Evolutionary conservation across 1,139 yeast genomes (phyloP).

Genomic region (Saccharomyces pastorianus): DNA sequence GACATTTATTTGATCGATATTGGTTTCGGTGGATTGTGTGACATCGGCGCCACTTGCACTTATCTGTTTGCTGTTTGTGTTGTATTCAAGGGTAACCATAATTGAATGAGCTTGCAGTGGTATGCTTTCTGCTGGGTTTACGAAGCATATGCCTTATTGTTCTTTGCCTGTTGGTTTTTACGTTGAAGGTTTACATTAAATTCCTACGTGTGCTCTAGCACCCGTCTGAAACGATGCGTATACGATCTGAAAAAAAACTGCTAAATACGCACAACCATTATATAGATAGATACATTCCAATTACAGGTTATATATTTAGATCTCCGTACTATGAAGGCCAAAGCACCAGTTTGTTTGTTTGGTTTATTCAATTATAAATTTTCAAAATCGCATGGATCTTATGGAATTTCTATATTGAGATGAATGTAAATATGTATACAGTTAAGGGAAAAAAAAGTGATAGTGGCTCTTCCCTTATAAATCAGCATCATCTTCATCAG

Average conservation of each 20-base stretch:
- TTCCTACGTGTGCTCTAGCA: not conserved
- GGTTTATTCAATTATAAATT: not conserved
- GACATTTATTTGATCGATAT: conserved; percentile 56
- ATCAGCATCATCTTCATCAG: conserved; percentile 99
- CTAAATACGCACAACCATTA: not conserved
- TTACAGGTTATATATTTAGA: not conserved
- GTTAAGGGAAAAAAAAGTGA: conserved; percentile 3
- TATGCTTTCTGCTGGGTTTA: not conserved
- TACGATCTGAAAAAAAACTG: not conserved
- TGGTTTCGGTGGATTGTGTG: conserved; percentile 38
- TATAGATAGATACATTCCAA: not conserved
- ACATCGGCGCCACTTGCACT: conserved; percentile 17
- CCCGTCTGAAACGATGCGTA: not conserved
- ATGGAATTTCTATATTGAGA: conserved; percentile 1
- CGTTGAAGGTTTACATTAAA: not conserved
- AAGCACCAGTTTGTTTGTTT: not conserved
- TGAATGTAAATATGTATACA: conserved; percentile 3
- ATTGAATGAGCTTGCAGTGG: not conserved
- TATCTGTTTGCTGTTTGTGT: conserved; percentile 21
- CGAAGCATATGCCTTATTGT: too few relatives aligned
- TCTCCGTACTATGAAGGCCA: not conserved
- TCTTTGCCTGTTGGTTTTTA: too few relatives aligned
- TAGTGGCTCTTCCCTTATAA: conserved; percentile 42
- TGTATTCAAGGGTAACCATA: conserved; percentile 13
- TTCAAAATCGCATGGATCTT: not conserved